These are phyloP conservation scores for Fraxinus angustifolia DNA, from an alignment of 305 asterid genomes.

Conservation along the genomic window DNA sequence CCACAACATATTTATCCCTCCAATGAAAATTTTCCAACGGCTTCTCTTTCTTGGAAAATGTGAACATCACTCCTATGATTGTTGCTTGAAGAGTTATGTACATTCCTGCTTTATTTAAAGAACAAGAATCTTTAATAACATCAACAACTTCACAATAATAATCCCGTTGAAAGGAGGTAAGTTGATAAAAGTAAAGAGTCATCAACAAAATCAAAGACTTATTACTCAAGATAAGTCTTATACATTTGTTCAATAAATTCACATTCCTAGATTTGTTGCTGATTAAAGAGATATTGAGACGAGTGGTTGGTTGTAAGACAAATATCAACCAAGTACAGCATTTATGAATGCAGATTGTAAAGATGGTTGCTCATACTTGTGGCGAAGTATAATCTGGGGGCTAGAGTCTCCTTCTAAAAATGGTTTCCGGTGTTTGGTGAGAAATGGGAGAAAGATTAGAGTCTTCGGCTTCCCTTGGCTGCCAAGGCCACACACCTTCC, in stretches of 20 bases:
- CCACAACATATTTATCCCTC: not conserved
- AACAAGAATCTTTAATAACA: not conserved
- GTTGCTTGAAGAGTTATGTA: not conserved
- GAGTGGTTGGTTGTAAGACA: not conserved
- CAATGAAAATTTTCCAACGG: not conserved
- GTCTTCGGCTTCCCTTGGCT: not conserved
- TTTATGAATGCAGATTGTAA: not conserved
- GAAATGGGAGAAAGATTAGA: not conserved
- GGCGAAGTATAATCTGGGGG: not conserved
- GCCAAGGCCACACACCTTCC: not conserved
- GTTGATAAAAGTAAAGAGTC: not conserved
- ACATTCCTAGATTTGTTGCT: not conserved
- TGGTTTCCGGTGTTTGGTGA: not conserved
- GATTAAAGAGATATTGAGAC: not conserved
- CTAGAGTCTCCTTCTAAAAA: not conserved
- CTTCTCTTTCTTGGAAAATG: not conserved
- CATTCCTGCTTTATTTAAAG: not conserved
- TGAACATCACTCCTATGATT: not conserved
- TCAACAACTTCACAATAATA: not conserved
- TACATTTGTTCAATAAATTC: not conserved
- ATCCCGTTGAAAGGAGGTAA: not conserved
- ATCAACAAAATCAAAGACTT: not conserved
- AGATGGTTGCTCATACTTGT: not conserved
- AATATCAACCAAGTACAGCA: not conserved
- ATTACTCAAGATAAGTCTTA: not conserved